Evolutionary conservation across 140 eudicot genomes (phyloP), one percentile per base, ranked within the genome.

Genomic region (Erigeron philadelphicus): DNA sequence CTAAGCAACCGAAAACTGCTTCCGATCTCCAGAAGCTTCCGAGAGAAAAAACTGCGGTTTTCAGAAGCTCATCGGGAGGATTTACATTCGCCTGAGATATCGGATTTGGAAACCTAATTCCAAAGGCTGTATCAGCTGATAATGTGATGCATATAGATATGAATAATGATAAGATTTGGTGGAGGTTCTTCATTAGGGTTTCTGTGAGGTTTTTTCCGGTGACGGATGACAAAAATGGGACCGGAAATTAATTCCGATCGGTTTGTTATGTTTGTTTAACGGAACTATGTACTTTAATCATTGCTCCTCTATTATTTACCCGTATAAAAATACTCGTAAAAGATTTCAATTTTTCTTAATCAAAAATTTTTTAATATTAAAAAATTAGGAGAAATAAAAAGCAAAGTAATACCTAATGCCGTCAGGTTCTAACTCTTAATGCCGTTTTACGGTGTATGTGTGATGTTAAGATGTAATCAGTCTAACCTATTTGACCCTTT

Each of bases 21-120:
- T 92, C 98, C 11, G 96, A 87, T 61, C 98, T 89, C 98, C 98
- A 92, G 77, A 92, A 92, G 85, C 98, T 92, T 65, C 98, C 98
- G 3, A 89, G 84, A 56, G 95, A 78, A 66, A 92, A 92, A 50
- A 86, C 85, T 6, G 93, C 90, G 0, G 84, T 81, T 73, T 76
- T 81, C 7, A 83, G 77, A 13, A 79, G 76, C 76, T 72, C 81
- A 78, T 73, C 77, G 9, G 82, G 56, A 2, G 75, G 59, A 35
- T 46, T 71, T 23, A 49, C 62, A 21, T 74, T 74, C 11, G 40
- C 21, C 13, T 74, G 81, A 64, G 84, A 73, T 71, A 77, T 78
- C 79, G 82, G 98, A 78, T 89, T 88, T n/a, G 96, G 89, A 63
- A 88, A 77, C 75, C 98, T 73, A 63, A 92, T 92, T 49, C 79